These are phyloP conservation scores for Macrolepiota fuliginosa DNA, from an alignment of 768 basidiomycete genomes.

Conservation along the genomic window DNA sequence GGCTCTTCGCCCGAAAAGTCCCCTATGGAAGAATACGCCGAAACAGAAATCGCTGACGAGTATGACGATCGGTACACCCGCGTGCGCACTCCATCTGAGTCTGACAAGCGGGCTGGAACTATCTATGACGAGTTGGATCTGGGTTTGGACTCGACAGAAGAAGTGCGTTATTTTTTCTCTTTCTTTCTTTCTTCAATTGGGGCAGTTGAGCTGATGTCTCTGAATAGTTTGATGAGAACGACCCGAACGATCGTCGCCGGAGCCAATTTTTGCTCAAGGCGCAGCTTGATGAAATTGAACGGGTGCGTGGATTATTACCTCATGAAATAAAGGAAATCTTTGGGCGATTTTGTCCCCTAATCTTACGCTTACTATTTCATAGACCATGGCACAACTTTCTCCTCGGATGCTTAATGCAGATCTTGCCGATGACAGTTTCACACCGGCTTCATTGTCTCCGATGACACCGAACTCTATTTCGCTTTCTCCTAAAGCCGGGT, in stretches of 20 bases:
- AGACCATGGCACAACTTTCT: conserved; percentile 69
- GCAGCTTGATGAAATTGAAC: conserved; percentile 78
- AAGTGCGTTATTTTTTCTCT: conserved; percentile 30
- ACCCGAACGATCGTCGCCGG: conserved; percentile 70
- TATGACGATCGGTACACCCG: conserved; percentile 37
- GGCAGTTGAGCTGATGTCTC: conserved; percentile 16
- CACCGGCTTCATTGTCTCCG: conserved; percentile 29
- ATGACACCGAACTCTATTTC: conserved; percentile 26
- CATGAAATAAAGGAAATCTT: neutral
- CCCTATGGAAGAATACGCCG: conserved; percentile 6
- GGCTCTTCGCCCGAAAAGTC: conserved; percentile 22
- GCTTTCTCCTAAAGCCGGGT: conserved; percentile 20
- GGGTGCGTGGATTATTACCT: conserved; percentile 31
- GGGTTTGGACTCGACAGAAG: conserved; percentile 43
- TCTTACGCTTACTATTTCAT: conserved; percentile 2
- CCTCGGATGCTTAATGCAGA: conserved; percentile 48
- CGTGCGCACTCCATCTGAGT: conserved; percentile 33
- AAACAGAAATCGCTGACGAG: conserved; percentile 22
- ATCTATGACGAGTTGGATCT: conserved; percentile 53
- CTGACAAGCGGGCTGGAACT: conserved; percentile 46
- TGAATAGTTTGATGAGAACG: conserved; percentile 61
- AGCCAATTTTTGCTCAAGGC: conserved; percentile 76
- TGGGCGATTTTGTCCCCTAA: neutral
- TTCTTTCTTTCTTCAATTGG: conserved; percentile 5
- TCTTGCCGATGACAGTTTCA: conserved; percentile 33